phyloP scores from a whole-genome alignment of 495 filamentous ascomycete species.

The Penicilliopsis zonata region DNA sequence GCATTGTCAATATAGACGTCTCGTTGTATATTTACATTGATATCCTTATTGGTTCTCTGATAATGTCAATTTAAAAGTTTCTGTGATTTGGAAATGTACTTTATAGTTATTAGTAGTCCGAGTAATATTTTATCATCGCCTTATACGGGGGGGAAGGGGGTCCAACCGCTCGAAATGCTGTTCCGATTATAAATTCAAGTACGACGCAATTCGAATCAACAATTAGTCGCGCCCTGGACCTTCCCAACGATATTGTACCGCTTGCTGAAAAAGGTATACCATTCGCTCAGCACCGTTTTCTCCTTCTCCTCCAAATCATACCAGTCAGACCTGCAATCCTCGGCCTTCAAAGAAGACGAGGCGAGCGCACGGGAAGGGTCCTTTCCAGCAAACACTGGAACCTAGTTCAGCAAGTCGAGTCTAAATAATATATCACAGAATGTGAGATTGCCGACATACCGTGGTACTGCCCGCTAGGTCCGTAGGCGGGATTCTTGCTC shows the following conservation, averaged over 20 bases:
- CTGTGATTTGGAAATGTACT: no score
- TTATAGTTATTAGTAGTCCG: no score
- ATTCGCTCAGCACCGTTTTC: constrained; percentile 74
- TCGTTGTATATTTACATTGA: constrained; percentile 2
- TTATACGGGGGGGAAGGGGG: no score
- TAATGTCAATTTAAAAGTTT: no score
- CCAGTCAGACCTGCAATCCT: constrained; percentile 79
- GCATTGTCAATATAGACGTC: background rate
- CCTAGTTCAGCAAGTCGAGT: constrained; percentile 5
- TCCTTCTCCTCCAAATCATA: constrained; percentile 77
- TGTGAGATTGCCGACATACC: constrained; percentile 39
- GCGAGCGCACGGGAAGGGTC: constrained; percentile 86
- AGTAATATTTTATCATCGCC: no score
- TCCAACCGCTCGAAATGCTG: no score
- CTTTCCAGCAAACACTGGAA: constrained; percentile 82
- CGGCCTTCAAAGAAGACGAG: constrained; percentile 71
- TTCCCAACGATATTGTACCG: constrained; percentile 86
- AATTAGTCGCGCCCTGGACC: constrained; percentile 41
- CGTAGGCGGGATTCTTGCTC: constrained; percentile 71
- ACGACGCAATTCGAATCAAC: no score
- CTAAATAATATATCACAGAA: background rate
- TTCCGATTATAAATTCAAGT: no score
- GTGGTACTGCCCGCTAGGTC: constrained; percentile 70
- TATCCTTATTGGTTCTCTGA: background rate
- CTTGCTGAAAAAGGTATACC: constrained; percentile 92